Conservation (phyloP, 2,329 filamentous ascomycete genomes). For the Lachnellula arida region DNA sequence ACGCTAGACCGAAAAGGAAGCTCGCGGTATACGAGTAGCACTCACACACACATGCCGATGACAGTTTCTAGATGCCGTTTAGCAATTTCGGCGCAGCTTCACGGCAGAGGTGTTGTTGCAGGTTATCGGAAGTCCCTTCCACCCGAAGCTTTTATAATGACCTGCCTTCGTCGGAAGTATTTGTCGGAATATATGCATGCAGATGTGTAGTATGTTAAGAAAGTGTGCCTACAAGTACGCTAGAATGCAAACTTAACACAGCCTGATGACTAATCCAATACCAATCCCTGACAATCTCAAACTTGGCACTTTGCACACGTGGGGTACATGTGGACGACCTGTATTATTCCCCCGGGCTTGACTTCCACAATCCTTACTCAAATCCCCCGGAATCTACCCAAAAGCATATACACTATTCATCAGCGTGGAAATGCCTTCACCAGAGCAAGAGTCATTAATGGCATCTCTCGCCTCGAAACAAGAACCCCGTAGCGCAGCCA, state of each 20-base stretch:
- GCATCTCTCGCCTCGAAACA: neutral
- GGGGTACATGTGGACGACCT: too few species aligned
- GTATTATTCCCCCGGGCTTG: too few species aligned
- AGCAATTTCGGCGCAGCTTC: too few species aligned
- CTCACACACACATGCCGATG: neutral
- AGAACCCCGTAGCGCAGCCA: neutral
- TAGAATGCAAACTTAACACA: too few species aligned
- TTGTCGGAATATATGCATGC: neutral
- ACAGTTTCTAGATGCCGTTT: neutral
- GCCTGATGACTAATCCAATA: too few species aligned
- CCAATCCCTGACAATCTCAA: too few species aligned
- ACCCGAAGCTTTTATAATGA: neutral
- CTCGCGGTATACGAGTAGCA: neutral
- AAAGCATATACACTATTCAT: neutral
- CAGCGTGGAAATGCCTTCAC: neutral
- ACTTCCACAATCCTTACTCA: neutral
- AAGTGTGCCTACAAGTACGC: too few species aligned
- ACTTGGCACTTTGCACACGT: too few species aligned
- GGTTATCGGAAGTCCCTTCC: neutral
- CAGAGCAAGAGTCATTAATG: neutral
- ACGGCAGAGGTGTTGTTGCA: too few species aligned
- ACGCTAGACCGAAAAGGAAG: constrained; percentile 1
- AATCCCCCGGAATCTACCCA: neutral
- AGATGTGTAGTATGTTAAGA: too few species aligned
- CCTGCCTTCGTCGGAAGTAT: neutral